A percentile compares a stretch with the other conserved stretches of the same genome.
phyloP scores from a whole-genome alignment of 306 rosid species.

The Alnus glutinosa region DNA sequence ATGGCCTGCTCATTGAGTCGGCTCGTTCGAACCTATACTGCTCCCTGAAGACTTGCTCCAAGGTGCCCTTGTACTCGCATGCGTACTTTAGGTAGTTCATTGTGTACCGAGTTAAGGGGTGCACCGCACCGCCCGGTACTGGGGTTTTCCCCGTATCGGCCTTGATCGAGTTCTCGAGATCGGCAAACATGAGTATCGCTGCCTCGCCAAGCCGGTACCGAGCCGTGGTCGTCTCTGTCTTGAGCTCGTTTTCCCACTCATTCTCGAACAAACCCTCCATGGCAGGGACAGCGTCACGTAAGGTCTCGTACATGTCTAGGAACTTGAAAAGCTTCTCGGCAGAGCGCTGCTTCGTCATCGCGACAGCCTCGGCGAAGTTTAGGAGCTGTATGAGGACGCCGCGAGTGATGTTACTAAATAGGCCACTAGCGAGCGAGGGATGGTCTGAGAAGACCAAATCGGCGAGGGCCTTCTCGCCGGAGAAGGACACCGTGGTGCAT shows the following conservation, averaged over 20 bases:
- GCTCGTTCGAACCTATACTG: slow-evolving; percentile 45
- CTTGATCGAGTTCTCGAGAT: slow-evolving; percentile 41
- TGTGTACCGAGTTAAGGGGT: slow-evolving; percentile 49
- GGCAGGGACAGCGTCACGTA: slow-evolving; percentile 37
- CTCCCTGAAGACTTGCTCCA: slow-evolving; percentile 49
- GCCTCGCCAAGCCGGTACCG: slow-evolving; percentile 49
- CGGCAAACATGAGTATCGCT: slow-evolving; percentile 34
- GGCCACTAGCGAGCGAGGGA: slow-evolving; percentile 6
- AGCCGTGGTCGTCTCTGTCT: slow-evolving; percentile 36
- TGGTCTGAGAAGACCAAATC: slow-evolving; percentile 34
- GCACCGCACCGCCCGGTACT: slow-evolving; percentile 53
- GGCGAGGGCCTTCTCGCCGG: slow-evolving; percentile 44
- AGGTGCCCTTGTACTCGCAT: slow-evolving; percentile 45
- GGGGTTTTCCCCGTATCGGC: slow-evolving; percentile 32
- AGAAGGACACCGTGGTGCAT: slow-evolving; percentile 33
- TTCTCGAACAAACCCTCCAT: slow-evolving; percentile 36
- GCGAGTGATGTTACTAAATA: slow-evolving; percentile 47
- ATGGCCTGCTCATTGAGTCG: slow-evolving; percentile 45
- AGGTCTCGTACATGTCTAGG: slow-evolving; percentile 63
- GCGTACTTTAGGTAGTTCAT: slow-evolving; percentile 45
- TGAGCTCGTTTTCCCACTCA: slow-evolving; percentile 37
- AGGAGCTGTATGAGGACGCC: slow-evolving; percentile 48
- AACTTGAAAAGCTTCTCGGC: slow-evolving; percentile 63
- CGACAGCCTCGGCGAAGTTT: slow-evolving; percentile 55
- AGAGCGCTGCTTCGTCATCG: slow-evolving; percentile 60